Base-by-base conservation (phyloP, 768 basidiomycete genomes). In the Coprinellus micaceus region DNA sequence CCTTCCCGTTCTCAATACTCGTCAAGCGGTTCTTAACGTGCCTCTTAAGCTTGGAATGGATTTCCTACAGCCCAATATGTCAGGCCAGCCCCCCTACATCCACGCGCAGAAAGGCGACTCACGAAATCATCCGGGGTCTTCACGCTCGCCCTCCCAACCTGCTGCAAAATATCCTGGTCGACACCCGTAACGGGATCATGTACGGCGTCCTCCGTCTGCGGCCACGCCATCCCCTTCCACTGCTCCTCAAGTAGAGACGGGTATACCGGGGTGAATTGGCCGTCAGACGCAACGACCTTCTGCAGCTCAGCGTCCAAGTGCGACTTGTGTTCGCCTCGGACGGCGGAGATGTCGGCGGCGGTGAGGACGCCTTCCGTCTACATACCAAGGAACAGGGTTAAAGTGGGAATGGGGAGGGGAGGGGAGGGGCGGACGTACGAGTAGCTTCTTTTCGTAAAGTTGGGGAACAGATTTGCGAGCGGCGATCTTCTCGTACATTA, bases 401-500 rank as follows among this genome's bases (percentile, higher is more conserved):
- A 41, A 53, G 33, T 39, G 24, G 2, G 13, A 26, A 19, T 47
- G 22, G 6, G 44, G 19, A 45, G 39, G 12, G 26, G 36, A 13
- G 21, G 28, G 47, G n/a, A 30, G 26, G 55, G 15, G 37, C 15
- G n/a, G 17, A 74, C 84, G 46, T 54, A 92, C 92, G 50, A 85
- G 77, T 5, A 94, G 77, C 43, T 84, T 85, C 43, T 88, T 81
- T 64, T 94, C 91, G 66, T 94, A 96, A 12, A 92, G 73, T 51
- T 84, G 76, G 4, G 92, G 91, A 4, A 94, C 91, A 12, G 88
- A 89, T 45, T 77, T 81, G 47, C 93, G 77, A 0, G 84, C 79
- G 5, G 84, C 80, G 63, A 96, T 95, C 71, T 89, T 83, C 68
- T 90, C 80, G 70, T 97, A 97, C 94, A 96, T 97, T 10, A 86